Evolutionary conservation across 306 rosid species (phyloP), one percentile per base, ranked within the genome.

Genomic region (Prunus armeniaca): DNA sequence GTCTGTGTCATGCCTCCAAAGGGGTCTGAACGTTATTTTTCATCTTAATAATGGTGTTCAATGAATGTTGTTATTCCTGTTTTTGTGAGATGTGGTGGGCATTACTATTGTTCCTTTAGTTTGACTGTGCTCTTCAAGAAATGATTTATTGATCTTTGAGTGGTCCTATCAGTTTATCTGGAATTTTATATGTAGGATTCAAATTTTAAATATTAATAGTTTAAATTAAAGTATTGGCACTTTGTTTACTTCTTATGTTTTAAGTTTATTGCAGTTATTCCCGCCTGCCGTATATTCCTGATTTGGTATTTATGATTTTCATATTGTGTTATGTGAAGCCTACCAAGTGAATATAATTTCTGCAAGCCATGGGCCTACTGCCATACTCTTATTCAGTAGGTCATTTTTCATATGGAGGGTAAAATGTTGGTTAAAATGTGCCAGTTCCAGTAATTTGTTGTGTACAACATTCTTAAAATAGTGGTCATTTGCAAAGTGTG

Each of bases 361-460:
- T 38, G 43, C 43, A 38, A 38, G 9, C 43, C 2, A 38, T 38
- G 9, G 43, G 9, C 43, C 43, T 38, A 38, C 43, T 6, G 43
- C 43, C 43, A 38, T 38, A 38, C 4, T 3, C 62, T 2, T 56
- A 56, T 20, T 65, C 15, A 15, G 57, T 52, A 20, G 71, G 52
- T 67, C 27, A 34, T 4, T 43, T 38, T 20, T 52, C 11, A 43
- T 66, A 66, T 43, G 49, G 15, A 19, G 50, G 50, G 69, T 63
- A 28, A 63, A 10, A 63, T 63, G 9, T 5, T 52, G 0, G 69
- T 65, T 19, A 65, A 9, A 12, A 34, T 65, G 19, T 4, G 17
- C 30, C 30, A 66, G 71, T 66, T 34, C 45, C 71, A 66, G 71
- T 66, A 28, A 20, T 67, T 67, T 67, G 71, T 66, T 41, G 54